Evolutionary conservation across 306 rosid species (phyloP).

Genomic region (Casuarina equisetifolia): DNA sequence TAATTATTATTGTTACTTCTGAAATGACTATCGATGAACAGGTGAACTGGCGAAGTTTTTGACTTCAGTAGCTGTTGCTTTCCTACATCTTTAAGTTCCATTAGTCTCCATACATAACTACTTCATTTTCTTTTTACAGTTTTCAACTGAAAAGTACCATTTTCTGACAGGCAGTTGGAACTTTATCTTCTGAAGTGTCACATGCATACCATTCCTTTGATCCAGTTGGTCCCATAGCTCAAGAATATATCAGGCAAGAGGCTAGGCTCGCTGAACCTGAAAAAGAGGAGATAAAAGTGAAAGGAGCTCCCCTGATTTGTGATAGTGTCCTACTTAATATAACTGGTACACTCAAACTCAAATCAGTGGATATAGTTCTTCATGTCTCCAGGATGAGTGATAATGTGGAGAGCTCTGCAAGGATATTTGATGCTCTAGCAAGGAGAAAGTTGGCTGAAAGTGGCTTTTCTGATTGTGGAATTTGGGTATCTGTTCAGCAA

Average conservation of each 20-base stretch:
- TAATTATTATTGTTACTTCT: background rate
- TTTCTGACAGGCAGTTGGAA: slow-evolving; percentile 60
- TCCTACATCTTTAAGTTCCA: slow-evolving; percentile 1
- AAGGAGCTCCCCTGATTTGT: slow-evolving; percentile 35
- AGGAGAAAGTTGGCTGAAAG: slow-evolving; percentile 40
- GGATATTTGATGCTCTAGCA: slow-evolving; percentile 32
- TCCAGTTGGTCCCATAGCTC: slow-evolving; percentile 30
- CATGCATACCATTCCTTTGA: slow-evolving; percentile 37
- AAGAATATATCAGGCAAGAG: slow-evolving; percentile 46
- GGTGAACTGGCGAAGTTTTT: background rate
- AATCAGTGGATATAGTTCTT: slow-evolving; percentile 57
- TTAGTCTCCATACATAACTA: slow-evolving; percentile 14
- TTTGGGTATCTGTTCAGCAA: slow-evolving; percentile 62
- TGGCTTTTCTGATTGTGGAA: slow-evolving; percentile 66
- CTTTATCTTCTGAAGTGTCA: slow-evolving; percentile 49
- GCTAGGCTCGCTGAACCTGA: slow-evolving; percentile 34
- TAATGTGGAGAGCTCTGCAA: slow-evolving; percentile 31
- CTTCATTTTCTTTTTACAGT: slow-evolving; percentile 15
- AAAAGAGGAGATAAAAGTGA: slow-evolving; percentile 31
- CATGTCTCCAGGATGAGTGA: slow-evolving; percentile 58
- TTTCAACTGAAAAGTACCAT: slow-evolving; percentile 35
- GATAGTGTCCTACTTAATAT: slow-evolving; percentile 37
- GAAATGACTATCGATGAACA: background rate
- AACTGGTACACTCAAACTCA: slow-evolving; percentile 48
- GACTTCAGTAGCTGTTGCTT: slow-evolving; percentile 4